Base-by-base conservation (phyloP, 805 yeast species). In the Candida glaebosa region DNA sequence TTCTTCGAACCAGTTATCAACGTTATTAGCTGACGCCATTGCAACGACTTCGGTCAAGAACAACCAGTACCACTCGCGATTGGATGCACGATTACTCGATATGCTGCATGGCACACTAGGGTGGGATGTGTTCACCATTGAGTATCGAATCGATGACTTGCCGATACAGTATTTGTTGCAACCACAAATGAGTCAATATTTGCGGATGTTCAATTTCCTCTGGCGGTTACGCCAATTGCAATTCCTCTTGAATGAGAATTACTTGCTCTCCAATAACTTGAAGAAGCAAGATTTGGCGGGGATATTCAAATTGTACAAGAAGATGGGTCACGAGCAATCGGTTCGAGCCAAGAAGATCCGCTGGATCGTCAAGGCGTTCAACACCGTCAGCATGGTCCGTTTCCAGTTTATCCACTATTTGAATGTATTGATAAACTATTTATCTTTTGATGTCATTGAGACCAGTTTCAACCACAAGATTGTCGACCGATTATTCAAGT, bases 51-150 rank as follows among this genome's bases (percentile, higher is more conserved):
- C 84, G 1, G 51, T 80, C 2, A 62, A 70, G 41, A 65, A 65
- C 54, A 37, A 40, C 26, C 35, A 31, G 20, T 60, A 54, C 35
- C 39, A 65, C 4, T 65, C 73, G 34, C 63, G 86, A 38, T 57
- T 91, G 9, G 98, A 93, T 67, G 96, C 96, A 0, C 69, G 96
- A 34, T 71, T 90, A 17, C 68, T 90, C 37, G 88, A 84, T 44
- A 63, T 84, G 37, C 82, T 82, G 3, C 87, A 82, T 50, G 73
- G 58, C 1, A 78, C 81, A 20, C 63, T 79, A 38, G 96, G 96
- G 1, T 90, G 96, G 96, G 95, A 90, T 56, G 88, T 86, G 2
- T 90, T 91, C 58, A 87, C 96, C 0, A 65, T 90, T 28, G 97
- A 89, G 55, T 93, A 86, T 58, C 67, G 75, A 40, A 53, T 78